Conservation (phyloP, 2,329 filamentous ascomycete species). For the Arthrobotrys sinensis region DNA sequence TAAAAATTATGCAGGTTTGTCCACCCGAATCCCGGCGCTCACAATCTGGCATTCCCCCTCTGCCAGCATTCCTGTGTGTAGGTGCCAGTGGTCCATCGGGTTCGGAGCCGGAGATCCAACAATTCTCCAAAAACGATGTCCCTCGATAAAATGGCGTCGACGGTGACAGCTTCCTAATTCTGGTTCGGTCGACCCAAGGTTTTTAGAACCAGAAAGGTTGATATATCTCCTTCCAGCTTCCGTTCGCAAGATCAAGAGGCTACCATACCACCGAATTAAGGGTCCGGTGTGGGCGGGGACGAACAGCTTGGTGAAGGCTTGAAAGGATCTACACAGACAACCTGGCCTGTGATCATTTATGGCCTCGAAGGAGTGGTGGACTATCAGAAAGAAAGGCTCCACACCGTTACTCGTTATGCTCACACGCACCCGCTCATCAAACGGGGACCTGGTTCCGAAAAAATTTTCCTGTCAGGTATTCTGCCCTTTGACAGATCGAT, state of each 20-base stretch:
- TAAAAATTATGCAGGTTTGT: conserved; percentile 54
- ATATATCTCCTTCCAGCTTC: conserved; percentile 4
- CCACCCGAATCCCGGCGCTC: conserved; percentile 59
- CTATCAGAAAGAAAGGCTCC: conserved; percentile 13
- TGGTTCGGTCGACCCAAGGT: neutral
- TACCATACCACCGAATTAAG: conserved; percentile 19
- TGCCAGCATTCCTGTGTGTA: conserved; percentile 38
- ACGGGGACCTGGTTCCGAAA: conserved; percentile 7
- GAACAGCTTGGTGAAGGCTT: conserved; percentile 33
- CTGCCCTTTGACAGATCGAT: neutral
- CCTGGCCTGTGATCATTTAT: conserved; percentile 46
- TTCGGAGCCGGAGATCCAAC: conserved; percentile 8
- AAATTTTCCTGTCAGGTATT: neutral
- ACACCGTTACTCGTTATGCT: conserved; percentile 21
- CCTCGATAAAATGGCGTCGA: conserved; percentile 19
- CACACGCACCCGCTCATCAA: conserved; percentile 21
- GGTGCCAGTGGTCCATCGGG: conserved; percentile 7
- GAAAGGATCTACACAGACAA: conserved; percentile 38
- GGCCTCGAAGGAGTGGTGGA: conserved; percentile 20
- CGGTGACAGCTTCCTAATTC: conserved; percentile 38
- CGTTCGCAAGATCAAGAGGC: conserved; percentile 18
- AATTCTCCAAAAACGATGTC: conserved; percentile 5
- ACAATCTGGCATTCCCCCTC: conserved; percentile 31
- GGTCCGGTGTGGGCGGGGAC: conserved; percentile 13
- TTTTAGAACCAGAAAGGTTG: neutral